These are phyloP conservation scores for Fomitiporia mediterranea DNA, from an alignment of 1,284 basidiomycete species.

Conservation along the genomic window DNA sequence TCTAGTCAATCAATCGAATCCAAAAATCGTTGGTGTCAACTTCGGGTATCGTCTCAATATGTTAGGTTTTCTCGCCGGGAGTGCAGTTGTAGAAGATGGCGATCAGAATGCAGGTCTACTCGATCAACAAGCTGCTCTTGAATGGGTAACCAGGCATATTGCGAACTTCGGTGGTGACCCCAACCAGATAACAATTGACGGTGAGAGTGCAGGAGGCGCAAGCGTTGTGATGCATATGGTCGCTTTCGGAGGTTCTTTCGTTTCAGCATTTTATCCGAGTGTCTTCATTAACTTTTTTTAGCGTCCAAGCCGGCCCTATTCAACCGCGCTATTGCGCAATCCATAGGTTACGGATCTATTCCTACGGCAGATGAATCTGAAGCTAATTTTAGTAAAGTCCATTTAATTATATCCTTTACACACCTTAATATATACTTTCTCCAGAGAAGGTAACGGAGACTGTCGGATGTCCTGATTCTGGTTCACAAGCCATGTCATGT, in stretches of 20 bases:
- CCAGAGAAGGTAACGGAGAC: slow-evolving; percentile 31
- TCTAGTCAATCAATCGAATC: slow-evolving; percentile 45
- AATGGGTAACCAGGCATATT: slow-evolving; percentile 45
- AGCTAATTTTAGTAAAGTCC: slow-evolving; percentile 30
- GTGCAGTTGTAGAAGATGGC: slow-evolving; percentile 32
- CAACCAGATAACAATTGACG: slow-evolving; percentile 37
- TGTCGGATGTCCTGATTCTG: slow-evolving; percentile 33
- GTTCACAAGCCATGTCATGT: slow-evolving; percentile 32
- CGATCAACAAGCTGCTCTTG: slow-evolving; percentile 42
- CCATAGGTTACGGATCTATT: slow-evolving; percentile 41
- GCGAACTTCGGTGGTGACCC: slow-evolving; percentile 41
- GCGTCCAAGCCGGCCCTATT: slow-evolving; percentile 36
- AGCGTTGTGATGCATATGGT: slow-evolving; percentile 40
- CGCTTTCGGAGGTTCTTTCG: slow-evolving; percentile 36
- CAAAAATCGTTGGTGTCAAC: slow-evolving; percentile 49
- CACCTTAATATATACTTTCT: neutral
- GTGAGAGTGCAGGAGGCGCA: slow-evolving; percentile 44
- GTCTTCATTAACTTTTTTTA: slow-evolving; percentile 19
- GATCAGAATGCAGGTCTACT: slow-evolving; percentile 41
- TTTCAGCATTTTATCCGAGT: slow-evolving; percentile 2
- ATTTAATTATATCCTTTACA: neutral
- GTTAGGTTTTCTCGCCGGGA: slow-evolving; percentile 48
- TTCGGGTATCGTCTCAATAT: slow-evolving; percentile 51
- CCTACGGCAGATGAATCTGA: slow-evolving; percentile 30
- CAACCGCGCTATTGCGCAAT: slow-evolving; percentile 37